Conservation (phyloP, 2,329 filamentous ascomycete species). For the Cytospora mali region DNA sequence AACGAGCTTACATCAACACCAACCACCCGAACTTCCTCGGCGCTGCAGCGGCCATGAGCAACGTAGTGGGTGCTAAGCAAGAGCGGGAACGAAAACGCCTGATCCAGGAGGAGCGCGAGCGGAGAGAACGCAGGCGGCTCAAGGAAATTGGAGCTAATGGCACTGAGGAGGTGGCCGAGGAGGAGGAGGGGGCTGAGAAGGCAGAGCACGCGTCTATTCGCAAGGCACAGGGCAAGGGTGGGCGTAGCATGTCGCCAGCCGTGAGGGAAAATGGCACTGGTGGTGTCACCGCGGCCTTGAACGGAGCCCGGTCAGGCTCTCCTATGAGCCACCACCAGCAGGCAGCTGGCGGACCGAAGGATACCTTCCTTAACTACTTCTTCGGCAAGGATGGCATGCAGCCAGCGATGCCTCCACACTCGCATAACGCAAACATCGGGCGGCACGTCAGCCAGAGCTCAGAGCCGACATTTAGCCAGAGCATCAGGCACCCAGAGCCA, state of each 20-base stretch:
- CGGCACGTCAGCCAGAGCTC: slow-evolving; percentile 76
- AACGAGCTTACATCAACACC: slow-evolving; percentile 98
- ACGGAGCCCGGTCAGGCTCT: slow-evolving; percentile 64
- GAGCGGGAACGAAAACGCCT: slow-evolving; percentile 85
- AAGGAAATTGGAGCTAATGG: slow-evolving; percentile 88
- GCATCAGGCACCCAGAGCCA: slow-evolving; percentile 71
- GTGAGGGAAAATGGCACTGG: slow-evolving; percentile 67
- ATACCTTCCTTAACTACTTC: slow-evolving; percentile 98
- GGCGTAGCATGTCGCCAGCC: slow-evolving; percentile 81
- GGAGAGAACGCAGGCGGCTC: slow-evolving; percentile 77
- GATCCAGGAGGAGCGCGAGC: slow-evolving; percentile 81
- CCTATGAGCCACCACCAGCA: slow-evolving; percentile 65
- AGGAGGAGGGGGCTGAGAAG: slow-evolving; percentile 49
- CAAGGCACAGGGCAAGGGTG: slow-evolving; percentile 61
- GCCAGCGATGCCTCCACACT: slow-evolving; percentile 45
- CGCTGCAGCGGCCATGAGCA: slow-evolving; percentile 94
- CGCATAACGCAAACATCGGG: slow-evolving; percentile 43
- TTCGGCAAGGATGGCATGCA: slow-evolving; percentile 87
- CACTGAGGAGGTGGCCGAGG: slow-evolving; percentile 60
- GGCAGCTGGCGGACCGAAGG: slow-evolving; percentile 66
- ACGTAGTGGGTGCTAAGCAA: slow-evolving; percentile 92
- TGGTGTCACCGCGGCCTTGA: slow-evolving; percentile 67
- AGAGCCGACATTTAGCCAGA: slow-evolving; percentile 82
- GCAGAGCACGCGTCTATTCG: slow-evolving; percentile 61
- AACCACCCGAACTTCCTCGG: slow-evolving; percentile 99